Evolutionary conservation across 371 early-diverging fungal genomes (phyloP), one percentile per base, ranked within the genome.

Genomic region (Paramicrosporidium saccamoebae): DNA sequence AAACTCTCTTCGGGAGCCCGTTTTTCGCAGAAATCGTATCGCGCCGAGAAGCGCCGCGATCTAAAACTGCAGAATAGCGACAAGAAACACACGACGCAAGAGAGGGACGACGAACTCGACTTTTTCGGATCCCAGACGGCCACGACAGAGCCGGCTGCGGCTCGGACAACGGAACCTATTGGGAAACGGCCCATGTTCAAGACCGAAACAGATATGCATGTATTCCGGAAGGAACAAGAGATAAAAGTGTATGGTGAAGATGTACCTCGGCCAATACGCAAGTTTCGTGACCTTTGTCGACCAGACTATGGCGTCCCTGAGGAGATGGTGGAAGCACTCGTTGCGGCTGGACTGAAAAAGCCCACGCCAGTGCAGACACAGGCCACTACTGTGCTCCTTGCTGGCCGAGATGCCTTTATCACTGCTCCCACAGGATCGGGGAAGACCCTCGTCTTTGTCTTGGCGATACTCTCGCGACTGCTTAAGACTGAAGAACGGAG

Each of bases 391-490:
- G 41, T 54, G 8, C 50, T 50, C 3, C 33, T 72, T 3, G 48
- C 46, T 6, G 56, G 61, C 7, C 43, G 61, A n/a, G 72, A 72
- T 26, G 36, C 64, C 11, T 35, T 60, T 20, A 60, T 52, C 14
- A 46, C 52, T 15, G 61, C 68, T 7, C 64, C 61, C 2, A 63
- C 64, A 1, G 50, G 60, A n/a, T 75, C 82, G n/a, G 98, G 98
- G 40, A 98, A 98, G 50, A 98, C 98, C 2, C 41, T 90, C 37
- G 79, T 92, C 1, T 98, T 72, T 36, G 31, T 81, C 14, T 38
- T 98, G 10, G 90, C 96, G 2, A 72, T 92, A 5, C 31, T 92
- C 27, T 67, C 78, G 26, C 52, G 63, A 25, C 39, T 82, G 22
- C 55, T 65, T 21, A 43, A 51, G 16, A 69, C 68, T 0, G 53